phyloP scores from a whole-genome alignment of 768 basidiomycete genomes.

The Russula sp. region DNA sequence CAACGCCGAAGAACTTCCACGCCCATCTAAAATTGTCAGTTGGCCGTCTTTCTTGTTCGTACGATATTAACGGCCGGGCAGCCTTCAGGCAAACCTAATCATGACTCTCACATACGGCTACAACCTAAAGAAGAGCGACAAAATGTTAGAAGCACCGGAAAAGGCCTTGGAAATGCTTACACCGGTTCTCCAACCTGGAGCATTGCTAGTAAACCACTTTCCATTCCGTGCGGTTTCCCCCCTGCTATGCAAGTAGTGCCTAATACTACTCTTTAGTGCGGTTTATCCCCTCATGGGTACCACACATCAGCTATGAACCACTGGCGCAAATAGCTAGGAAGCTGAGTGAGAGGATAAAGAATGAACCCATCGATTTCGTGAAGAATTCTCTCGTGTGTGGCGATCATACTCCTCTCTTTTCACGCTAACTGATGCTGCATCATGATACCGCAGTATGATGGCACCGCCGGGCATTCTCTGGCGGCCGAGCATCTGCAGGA shows the following conservation, averaged over 20 bases:
- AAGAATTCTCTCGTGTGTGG: constrained; percentile 7
- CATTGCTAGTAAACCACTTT: constrained; percentile 3
- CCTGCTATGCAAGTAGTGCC: not conserved
- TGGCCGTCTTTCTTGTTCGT: not conserved
- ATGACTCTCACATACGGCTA: constrained; percentile 17
- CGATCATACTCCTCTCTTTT: not conserved
- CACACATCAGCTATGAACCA: constrained; percentile 11
- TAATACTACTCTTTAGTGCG: constrained; percentile 6
- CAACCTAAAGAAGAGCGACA: constrained; percentile 1
- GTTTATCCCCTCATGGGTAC: constrained; percentile 19
- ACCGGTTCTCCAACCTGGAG: constrained; percentile 5
- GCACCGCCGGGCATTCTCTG: constrained; percentile 6
- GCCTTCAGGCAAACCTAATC: constrained; percentile 3
- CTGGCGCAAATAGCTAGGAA: not conserved
- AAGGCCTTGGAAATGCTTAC: not conserved
- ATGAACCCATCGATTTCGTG: constrained; percentile 17
- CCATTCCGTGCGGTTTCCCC: constrained; percentile 11
- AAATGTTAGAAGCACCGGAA: not conserved
- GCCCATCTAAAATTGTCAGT: constrained; percentile 2
- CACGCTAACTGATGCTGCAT: not conserved
- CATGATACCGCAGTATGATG: not conserved
- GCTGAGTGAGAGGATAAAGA: constrained; percentile 4
- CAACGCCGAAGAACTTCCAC: not conserved
- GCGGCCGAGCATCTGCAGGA: constrained; percentile 7
- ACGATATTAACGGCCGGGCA: not conserved